Percentiles rank a stretch among this genome's conserved stretches.
Evolutionary conservation across 495 filamentous ascomycete genomes (phyloP).

Genomic region (Darksidea phi): DNA sequence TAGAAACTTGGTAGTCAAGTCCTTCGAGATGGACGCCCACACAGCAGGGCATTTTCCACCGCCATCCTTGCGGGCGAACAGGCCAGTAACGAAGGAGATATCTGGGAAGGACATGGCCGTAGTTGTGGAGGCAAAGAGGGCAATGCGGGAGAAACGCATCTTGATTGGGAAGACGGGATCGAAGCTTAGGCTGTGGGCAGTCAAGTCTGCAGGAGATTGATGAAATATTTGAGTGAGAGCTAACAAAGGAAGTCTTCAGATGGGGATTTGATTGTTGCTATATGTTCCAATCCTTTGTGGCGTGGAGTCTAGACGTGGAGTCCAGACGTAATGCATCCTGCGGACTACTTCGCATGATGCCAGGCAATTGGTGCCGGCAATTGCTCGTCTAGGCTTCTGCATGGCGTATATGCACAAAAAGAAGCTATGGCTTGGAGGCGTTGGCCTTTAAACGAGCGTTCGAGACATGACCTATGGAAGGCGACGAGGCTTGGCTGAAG

Average conservation of each 20-base stretch:
- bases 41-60: slow-evolving; percentile 14
- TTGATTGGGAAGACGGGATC: slow-evolving; percentile 36
- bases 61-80: slow-evolving; percentile 16
- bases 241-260: background rate
- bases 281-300: background rate
- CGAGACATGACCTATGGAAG: background rate
- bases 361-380: background rate
- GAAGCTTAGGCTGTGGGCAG: background rate
- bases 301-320: background rate
- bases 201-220: slow-evolving; percentile 3
- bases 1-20: slow-evolving; percentile 28
- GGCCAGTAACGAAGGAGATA: slow-evolving; percentile 1
- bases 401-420: background rate
- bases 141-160: slow-evolving; percentile 24
- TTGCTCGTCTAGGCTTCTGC: background rate
- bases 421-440: background rate
- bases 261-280: background rate
- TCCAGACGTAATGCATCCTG: background rate
- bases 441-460: too few species aligned
- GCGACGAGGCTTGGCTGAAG: background rate
- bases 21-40: slow-evolving; percentile 27
- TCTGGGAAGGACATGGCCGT: slow-evolving; percentile 26
- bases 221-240: background rate
- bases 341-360: background rate
- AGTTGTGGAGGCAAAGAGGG: slow-evolving; percentile 18